Evolutionary conservation across 176 grass and related monocot species (phyloP).

Genomic region (Hyparrhenia diplandra): DNA sequence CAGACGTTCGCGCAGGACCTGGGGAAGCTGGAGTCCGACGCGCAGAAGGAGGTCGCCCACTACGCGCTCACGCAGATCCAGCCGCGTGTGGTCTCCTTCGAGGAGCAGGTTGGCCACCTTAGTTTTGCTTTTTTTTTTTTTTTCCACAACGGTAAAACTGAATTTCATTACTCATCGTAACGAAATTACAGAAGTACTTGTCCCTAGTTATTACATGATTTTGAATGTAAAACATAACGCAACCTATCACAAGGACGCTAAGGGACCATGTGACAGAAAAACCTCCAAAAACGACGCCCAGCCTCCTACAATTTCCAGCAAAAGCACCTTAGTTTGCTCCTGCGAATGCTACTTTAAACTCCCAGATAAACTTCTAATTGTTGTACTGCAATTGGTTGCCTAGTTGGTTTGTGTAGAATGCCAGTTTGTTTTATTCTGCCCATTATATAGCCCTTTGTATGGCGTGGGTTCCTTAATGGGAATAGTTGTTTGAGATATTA

Average conservation of each 20-base stretch:
- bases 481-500: background rate
- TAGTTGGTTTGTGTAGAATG: background rate
- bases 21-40: conserved; percentile 75
- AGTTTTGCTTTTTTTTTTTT: too few species aligned
- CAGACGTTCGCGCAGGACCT: conserved; percentile 92
- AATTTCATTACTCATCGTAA: too few species aligned
- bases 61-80: conserved; percentile 94
- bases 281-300: too few species aligned
- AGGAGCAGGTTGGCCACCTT: conserved; percentile 75
- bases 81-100: conserved; percentile 91
- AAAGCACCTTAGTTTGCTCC: background rate
- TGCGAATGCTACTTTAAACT: background rate
- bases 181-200: too few species aligned
- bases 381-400: background rate
- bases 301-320: too few species aligned
- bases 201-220: too few species aligned
- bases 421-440: background rate
- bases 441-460: background rate
- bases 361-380: background rate
- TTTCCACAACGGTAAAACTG: too few species aligned
- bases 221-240: too few species aligned
- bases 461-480: background rate
- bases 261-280: too few species aligned
- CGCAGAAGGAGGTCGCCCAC: conserved; percentile 91
- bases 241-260: too few species aligned